Conservation (phyloP, 352 stramenopile genomes). For the Globisporangium takayamanum region DNA sequence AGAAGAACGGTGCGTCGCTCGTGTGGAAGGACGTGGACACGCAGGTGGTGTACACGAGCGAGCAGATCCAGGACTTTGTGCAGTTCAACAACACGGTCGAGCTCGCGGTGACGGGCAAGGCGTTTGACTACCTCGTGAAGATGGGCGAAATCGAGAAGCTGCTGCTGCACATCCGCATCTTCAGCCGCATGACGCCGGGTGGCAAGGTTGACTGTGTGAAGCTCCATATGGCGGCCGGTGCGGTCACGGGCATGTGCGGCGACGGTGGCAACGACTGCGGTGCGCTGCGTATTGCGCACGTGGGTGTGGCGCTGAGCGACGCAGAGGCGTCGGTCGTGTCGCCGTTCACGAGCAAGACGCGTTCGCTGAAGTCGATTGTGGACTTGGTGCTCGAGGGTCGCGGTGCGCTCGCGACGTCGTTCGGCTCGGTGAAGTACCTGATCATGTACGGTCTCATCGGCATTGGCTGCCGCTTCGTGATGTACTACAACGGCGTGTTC, state of each 20-base stretch:
- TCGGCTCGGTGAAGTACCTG: conserved; percentile 81
- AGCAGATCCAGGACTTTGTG: conserved; percentile 40
- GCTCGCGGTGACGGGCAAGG: conserved; percentile 62
- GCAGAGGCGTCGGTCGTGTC: conserved; percentile 84
- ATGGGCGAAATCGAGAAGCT: conserved; percentile 54
- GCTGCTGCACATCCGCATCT: conserved; percentile 67
- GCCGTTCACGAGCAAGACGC: conserved; percentile 86
- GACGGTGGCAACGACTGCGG: conserved; percentile 90
- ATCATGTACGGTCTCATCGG: conserved; percentile 87
- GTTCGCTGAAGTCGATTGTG: conserved; percentile 64
- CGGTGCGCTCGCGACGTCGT: conserved; percentile 74
- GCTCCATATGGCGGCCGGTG: conserved; percentile 52
- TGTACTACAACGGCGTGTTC: conserved; percentile 84
- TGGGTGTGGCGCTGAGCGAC: conserved; percentile 87
- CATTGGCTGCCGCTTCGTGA: conserved; percentile 75
- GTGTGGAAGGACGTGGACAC: conserved; percentile 69
- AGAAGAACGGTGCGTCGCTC: conserved; percentile 23
- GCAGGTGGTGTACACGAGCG: conserved; percentile 35
- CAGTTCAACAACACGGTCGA: conserved; percentile 35
- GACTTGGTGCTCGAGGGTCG: conserved; percentile 79
- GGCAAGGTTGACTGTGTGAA: conserved; percentile 74
- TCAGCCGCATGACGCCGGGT: conserved; percentile 70
- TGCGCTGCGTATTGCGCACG: conserved; percentile 86
- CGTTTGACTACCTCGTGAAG: conserved; percentile 64
- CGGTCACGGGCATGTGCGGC: conserved; percentile 77